Evolutionary conservation across 1,139 yeast genomes (phyloP).

Genomic region (Groenewaldozyma auringiensis): DNA sequence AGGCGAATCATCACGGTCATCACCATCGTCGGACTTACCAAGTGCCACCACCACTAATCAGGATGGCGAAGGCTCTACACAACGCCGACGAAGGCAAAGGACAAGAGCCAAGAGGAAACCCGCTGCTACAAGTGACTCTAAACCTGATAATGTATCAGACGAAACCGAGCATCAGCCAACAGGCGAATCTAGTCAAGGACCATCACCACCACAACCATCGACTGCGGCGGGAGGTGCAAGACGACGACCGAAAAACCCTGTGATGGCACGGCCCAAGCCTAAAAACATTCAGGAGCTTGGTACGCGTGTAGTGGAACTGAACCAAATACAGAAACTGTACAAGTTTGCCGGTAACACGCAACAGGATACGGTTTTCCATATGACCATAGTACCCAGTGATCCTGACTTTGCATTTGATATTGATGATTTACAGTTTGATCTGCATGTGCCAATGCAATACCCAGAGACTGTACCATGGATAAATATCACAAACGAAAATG

Average conservation of each 20-base stretch:
- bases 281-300: conserved; percentile 13
- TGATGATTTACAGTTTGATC: conserved; percentile 41
- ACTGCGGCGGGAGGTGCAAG: no score
- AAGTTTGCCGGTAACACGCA: conserved; percentile 2
- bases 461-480: conserved; percentile 36
- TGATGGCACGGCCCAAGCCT: conserved; percentile 18
- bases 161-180: no score
- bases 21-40: no score
- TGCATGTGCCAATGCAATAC: conserved; percentile 49
- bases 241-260: conserved; percentile 10
- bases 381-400: conserved; percentile 47
- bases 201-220: no score
- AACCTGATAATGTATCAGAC: no score
- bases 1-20: no score
- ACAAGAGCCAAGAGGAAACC: no score
- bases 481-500: conserved; percentile 52
- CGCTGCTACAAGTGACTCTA: no score
- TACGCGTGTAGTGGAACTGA: conserved; percentile 13
- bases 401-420: conserved; percentile 71
- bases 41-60: no score
- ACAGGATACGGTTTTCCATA: conserved; percentile 10
- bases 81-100: no score
- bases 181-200: no score
- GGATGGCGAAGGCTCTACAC: no score
- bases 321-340: conserved; percentile 8